Evolutionary conservation across 345 rosid species (phyloP), one percentile per base, ranked within the genome.

Genomic region (Cardamine chenopodiifolia): DNA sequence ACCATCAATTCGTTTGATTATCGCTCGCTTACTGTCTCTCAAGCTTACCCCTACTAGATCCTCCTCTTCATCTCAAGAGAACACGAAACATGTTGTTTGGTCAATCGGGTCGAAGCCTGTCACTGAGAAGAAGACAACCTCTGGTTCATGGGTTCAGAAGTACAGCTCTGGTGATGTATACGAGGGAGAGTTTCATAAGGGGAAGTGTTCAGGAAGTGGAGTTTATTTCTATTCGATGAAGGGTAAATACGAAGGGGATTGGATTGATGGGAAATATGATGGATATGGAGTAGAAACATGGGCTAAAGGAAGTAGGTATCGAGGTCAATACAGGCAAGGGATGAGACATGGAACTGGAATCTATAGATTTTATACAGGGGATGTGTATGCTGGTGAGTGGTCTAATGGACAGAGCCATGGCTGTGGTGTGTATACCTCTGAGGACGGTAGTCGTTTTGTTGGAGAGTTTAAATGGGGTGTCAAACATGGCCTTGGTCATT

Each of bases 401-500:
- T 89, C 84, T 64, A 86, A 89, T 78, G 97, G 97, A 50, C 97
- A 89, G 82, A 85, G 91, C 28, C 97, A 91, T 73, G 97, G 97
- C 2, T 83, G 84, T 80, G 97, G 97, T 64, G 88, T 84, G 32
- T 90, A 89, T 62, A 86, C 88, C 59, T 89, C 95, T 75, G 86
- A 82, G 74, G 97, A 91, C 73, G 97, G 92, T 47, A 91, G 97
- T 69, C 75, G 78, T 42, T 90, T 86, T 78, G 85, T 81, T 54
- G 96, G 96, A 26, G 89, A 88, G 83, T 90, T 90, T 83, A 90
- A 89, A 83, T 86, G 92, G 94, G 97, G 97, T 58, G 88, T 91
- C 54, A 91, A 91, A 82, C 97, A 91, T 75, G 97, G 97, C 15
- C 87, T 89, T 66, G 97, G 97, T 31, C 85, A 78, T 62, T 89